phyloP scores from a whole-genome alignment of 768 basidiomycete genomes.

The Psilocybe tampanensis region DNA sequence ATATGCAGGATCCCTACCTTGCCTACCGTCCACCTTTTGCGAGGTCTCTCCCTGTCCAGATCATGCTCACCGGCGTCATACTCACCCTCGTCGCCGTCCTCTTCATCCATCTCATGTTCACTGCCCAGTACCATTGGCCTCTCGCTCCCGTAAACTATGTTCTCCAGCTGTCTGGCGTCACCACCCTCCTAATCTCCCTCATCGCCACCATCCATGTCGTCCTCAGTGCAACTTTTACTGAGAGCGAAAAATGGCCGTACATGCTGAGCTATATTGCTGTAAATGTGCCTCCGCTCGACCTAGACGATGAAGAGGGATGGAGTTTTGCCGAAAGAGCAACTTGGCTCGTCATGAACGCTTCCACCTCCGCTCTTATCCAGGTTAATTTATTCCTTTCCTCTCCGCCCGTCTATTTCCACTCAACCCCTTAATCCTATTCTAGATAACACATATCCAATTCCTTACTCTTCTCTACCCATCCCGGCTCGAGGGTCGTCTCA shows the following conservation, averaged over 20 bases:
- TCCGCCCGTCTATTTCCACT: background rate
- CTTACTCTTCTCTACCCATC: constrained; percentile 95
- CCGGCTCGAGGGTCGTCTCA: constrained; percentile 80
- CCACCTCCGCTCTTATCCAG: constrained; percentile 84
- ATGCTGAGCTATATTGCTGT: constrained; percentile 93
- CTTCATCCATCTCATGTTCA: constrained; percentile 91
- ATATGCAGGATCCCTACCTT: constrained; percentile 69
- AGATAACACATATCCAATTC: constrained; percentile 99
- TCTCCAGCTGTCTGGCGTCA: constrained; percentile 84
- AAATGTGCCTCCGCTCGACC: constrained; percentile 62
- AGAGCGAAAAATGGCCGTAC: constrained; percentile 87
- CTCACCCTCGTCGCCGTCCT: constrained; percentile 85
- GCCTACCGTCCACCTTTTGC: constrained; percentile 78
- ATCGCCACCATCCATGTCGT: constrained; percentile 80
- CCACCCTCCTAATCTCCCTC: constrained; percentile 75
- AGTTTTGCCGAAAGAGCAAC: constrained; percentile 60
- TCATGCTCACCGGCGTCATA: constrained; percentile 83
- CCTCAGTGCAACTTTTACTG: constrained; percentile 54
- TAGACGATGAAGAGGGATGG: constrained; percentile 52
- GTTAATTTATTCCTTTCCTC: constrained; percentile 42
- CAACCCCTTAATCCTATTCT: background rate
- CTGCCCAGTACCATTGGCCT: constrained; percentile 94
- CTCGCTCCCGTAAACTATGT: constrained; percentile 91
- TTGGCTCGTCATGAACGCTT: constrained; percentile 89
- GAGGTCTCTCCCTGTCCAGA: constrained; percentile 88